Evolutionary conservation across 805 yeast species (phyloP).

Genomic region (Candida hungchunana): DNA sequence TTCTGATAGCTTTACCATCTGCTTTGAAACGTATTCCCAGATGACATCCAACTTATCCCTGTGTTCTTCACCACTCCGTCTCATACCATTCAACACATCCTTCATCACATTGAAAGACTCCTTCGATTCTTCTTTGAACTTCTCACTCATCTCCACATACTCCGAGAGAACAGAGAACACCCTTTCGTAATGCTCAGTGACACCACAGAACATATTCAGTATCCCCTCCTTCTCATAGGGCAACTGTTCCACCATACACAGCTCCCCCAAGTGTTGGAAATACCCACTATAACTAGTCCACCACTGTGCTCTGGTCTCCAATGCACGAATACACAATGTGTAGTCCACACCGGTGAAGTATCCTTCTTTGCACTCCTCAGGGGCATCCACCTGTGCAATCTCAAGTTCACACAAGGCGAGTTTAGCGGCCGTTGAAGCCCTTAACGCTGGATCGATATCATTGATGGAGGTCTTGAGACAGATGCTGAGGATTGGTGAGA

Average conservation of each 20-base stretch:
- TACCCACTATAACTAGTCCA: conserved; percentile 75
- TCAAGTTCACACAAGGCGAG: conserved; percentile 54
- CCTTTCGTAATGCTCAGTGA: conserved; percentile 34
- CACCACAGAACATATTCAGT: conserved; percentile 40
- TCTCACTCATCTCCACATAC: conserved; percentile 15
- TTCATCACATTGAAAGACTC: conserved; percentile 10
- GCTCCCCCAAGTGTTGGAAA: conserved; percentile 46
- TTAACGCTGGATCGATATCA: conserved; percentile 28
- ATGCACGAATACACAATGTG: conserved; percentile 35
- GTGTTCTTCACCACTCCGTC: conserved; percentile 5
- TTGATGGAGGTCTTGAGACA: conserved; percentile 42
- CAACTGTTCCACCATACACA: conserved; percentile 49
- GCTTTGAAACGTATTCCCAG: conserved; percentile 12
- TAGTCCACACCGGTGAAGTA: conserved; percentile 26
- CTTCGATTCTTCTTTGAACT: conserved; percentile 18
- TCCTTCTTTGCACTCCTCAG: conserved; percentile 23
- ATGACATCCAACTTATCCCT: conserved; percentile 11
- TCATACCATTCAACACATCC: conserved; percentile 15
- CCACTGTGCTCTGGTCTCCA: conserved; percentile 50
- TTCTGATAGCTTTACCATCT: conserved; percentile 15
- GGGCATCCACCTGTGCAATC: conserved; percentile 37
- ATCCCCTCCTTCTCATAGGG: conserved; percentile 52
- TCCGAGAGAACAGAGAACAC: conserved; percentile 19
- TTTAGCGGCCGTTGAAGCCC: conserved; percentile 40
- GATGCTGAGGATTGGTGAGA: conserved; percentile 34